Percentiles rank a stretch among this genome's conserved stretches.
These are phyloP conservation scores for Citrullus mucosospermus DNA, from an alignment of 306 rosid genomes.

Conservation along the genomic window DNA sequence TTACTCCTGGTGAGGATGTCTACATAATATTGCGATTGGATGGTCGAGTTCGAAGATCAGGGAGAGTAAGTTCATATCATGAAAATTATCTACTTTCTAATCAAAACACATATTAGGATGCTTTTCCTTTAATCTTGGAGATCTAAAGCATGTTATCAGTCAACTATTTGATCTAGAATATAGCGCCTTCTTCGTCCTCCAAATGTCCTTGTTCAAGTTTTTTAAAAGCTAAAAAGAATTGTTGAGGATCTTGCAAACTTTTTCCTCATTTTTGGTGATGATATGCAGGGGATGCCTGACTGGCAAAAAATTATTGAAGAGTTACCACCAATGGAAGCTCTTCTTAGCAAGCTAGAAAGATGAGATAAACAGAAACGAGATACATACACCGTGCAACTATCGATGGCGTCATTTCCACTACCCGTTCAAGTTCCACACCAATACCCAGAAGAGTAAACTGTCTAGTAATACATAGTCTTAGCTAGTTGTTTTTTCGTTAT, in stretches of 20 bases:
- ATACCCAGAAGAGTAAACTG: background rate
- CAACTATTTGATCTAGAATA: background rate
- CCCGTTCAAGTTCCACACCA: background rate
- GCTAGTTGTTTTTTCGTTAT: background rate
- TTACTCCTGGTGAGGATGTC: conserved; percentile 77
- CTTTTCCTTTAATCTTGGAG: background rate
- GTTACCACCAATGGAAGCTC: conserved; percentile 81
- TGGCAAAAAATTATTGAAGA: conserved; percentile 75
- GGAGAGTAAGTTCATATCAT: conserved; percentile 48
- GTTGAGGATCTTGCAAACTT: background rate
- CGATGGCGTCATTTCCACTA: background rate
- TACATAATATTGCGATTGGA: conserved; percentile 80
- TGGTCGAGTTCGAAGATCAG: conserved; percentile 96
- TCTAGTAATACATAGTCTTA: background rate
- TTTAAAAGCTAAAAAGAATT: background rate
- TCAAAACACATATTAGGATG: background rate
- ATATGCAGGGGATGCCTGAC: conserved; percentile 91
- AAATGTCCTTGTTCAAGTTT: background rate
- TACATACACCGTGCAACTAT: conserved; percentile 4
- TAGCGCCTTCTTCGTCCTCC: background rate
- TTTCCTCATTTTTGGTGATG: background rate
- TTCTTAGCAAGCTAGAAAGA: conserved; percentile 85
- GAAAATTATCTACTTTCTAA: conserved; percentile 5
- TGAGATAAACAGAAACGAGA: conserved; percentile 12
- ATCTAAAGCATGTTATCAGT: background rate